Percentiles rank a stretch among this genome's conserved stretches.
These are phyloP conservation scores for Setaria viridis DNA, from an alignment of 202 grass and related monocot genomes.

Conservation along the genomic window DNA sequence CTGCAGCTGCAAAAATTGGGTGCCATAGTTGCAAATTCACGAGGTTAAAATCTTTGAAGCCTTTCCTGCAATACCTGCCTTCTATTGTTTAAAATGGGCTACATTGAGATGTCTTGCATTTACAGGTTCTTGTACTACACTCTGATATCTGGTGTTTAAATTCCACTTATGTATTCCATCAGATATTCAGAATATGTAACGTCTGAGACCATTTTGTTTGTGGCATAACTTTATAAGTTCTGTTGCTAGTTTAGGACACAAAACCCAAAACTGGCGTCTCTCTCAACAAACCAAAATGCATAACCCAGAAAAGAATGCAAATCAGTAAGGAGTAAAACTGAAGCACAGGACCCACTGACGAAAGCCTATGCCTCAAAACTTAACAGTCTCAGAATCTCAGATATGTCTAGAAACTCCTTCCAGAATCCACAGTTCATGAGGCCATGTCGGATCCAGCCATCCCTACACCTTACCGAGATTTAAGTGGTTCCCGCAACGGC, in stretches of 20 bases:
- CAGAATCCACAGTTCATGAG: constrained; percentile 8
- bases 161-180: not conserved
- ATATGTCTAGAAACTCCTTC: not conserved
- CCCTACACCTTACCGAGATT: constrained; percentile 8
- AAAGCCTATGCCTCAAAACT: constrained; percentile 6
- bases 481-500: not conserved
- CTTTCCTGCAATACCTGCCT: not conserved
- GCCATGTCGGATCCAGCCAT: constrained; percentile 1
- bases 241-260: not conserved
- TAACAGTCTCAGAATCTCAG: not conserved
- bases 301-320: not conserved
- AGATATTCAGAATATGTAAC: not conserved
- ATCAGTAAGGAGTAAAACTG: not conserved
- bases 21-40: not conserved
- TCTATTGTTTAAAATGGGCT: not conserved
- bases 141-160: not conserved
- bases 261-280: not conserved
- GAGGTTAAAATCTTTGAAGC: not conserved
- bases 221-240: not conserved
- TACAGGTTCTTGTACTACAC: not conserved
- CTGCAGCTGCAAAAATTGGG: not conserved
- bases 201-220: not conserved
- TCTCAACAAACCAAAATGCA: not conserved
- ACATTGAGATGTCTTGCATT: not conserved
- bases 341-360: not conserved